phyloP scores from a whole-genome alignment of 2,329 filamentous ascomycete species.

The Arthroderma sp. region DNA sequence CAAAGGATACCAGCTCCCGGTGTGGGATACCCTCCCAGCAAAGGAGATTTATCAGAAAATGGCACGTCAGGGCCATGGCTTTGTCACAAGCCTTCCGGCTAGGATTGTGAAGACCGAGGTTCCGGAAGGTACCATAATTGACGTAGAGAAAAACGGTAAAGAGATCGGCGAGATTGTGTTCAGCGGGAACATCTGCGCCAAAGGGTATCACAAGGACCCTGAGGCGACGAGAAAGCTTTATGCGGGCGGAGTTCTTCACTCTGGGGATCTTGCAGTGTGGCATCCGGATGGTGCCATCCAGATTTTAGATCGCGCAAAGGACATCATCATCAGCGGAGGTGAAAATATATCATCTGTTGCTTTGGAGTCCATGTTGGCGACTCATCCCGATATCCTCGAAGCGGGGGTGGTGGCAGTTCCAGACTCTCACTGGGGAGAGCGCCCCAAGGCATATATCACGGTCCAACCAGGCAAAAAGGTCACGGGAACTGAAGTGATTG shows the following conservation, averaged over 20 bases:
- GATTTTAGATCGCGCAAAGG: slow-evolving; percentile 87
- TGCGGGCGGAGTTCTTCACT: slow-evolving; percentile 72
- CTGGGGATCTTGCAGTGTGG: slow-evolving; percentile 86
- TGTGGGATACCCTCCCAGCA: slow-evolving; percentile 61
- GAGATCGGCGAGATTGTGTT: slow-evolving; percentile 81
- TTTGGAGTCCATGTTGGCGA: slow-evolving; percentile 75
- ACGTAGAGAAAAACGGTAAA: slow-evolving; percentile 56
- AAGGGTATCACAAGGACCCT: slow-evolving; percentile 81
- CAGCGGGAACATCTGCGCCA: slow-evolving; percentile 78
- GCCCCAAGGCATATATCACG: slow-evolving; percentile 89
- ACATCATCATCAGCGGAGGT: slow-evolving; percentile 94
- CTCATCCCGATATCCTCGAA: slow-evolving; percentile 81
- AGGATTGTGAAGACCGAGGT: slow-evolving; percentile 71
- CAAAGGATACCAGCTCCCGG: slow-evolving; percentile 76
- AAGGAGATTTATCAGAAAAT: slow-evolving; percentile 77
- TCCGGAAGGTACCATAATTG: slow-evolving; percentile 50
- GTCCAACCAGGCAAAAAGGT: slow-evolving; percentile 53
- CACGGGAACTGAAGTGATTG: slow-evolving; percentile 56
- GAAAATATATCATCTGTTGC: slow-evolving; percentile 96
- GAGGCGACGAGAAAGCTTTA: slow-evolving; percentile 80
- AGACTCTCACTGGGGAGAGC: slow-evolving; percentile 86
- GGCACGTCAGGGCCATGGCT: slow-evolving; percentile 89
- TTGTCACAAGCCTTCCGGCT: slow-evolving; percentile 66
- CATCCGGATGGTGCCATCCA: slow-evolving; percentile 82
- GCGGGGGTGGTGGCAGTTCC: slow-evolving; percentile 78